A percentile compares a stretch with the other conserved stretches of the same genome.
These are phyloP conservation scores for Skeletonema costatum DNA, from an alignment of 108 stramenopile species.

Conservation along the genomic window DNA sequence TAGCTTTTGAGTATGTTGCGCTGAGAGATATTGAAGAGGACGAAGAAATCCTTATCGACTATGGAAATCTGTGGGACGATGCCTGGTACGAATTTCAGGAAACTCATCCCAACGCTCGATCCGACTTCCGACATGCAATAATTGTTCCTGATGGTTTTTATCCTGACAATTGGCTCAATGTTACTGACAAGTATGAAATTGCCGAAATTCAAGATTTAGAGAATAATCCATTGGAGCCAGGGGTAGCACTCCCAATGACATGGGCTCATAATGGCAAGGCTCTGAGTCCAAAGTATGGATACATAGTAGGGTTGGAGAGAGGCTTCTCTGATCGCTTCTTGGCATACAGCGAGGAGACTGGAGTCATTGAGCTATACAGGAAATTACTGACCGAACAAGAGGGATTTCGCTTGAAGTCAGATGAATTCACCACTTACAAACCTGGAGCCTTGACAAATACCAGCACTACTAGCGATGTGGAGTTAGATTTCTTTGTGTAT, in stretches of 20 bases:
- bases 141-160: constrained; percentile 41
- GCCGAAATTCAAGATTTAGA: constrained; percentile 43
- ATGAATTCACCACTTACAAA: constrained; percentile 39
- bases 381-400: constrained; percentile 37
- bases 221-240: constrained; percentile 34
- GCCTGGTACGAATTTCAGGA: constrained; percentile 65
- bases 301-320: constrained; percentile 37
- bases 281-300: constrained; percentile 45
- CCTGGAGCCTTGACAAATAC: constrained; percentile 14
- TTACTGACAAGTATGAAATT: constrained; percentile 42
- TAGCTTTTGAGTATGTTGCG: constrained; percentile 57
- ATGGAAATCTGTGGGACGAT: constrained; percentile 66
- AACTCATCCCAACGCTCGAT: constrained; percentile 29
- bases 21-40: constrained; percentile 48
- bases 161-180: constrained; percentile 46
- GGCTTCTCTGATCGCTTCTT: constrained; percentile 48
- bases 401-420: constrained; percentile 38
- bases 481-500: constrained; percentile 50
- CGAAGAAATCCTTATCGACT: constrained; percentile 75
- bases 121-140: constrained; percentile 47
- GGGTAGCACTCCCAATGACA: constrained; percentile 34
- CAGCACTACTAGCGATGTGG: background rate
- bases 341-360: constrained; percentile 29
- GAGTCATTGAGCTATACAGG: constrained; percentile 40
- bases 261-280: constrained; percentile 50